phyloP scores from a whole-genome alignment of 2,329 filamentous ascomycete genomes.

The Daldinia eschscholtzii region DNA sequence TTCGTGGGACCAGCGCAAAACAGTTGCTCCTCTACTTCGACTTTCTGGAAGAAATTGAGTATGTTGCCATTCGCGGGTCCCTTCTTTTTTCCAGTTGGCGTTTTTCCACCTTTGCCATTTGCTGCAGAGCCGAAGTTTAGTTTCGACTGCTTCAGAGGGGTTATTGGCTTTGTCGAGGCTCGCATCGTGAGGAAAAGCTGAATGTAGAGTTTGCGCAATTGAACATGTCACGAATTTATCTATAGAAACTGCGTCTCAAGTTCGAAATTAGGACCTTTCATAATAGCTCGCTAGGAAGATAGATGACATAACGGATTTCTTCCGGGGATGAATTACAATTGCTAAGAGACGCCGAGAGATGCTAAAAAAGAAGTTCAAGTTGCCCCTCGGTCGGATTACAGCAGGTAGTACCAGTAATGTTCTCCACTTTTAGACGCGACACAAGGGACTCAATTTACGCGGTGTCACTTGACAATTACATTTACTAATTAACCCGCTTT shows the following conservation, averaged over 20 bases:
- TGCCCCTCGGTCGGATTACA: conserved; percentile 45
- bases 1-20: conserved; percentile 60
- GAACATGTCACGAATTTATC: conserved; percentile 13
- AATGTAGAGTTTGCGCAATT: conserved; percentile 9
- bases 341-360: not conserved
- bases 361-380: conserved; percentile 14
- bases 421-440: conserved; percentile 45
- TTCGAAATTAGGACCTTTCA: not conserved
- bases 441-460: conserved; percentile 38
- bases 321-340: not conserved
- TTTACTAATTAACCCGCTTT: conserved; percentile 1
- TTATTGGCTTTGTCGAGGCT: conserved; percentile 39
- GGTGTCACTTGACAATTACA: conserved; percentile 47
- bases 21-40: conserved; percentile 70
- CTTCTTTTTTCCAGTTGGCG: conserved; percentile 51
- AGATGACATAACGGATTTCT: not conserved
- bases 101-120: conserved; percentile 42
- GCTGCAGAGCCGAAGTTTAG: conserved; percentile 48
- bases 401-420: conserved; percentile 33
- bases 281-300: not conserved
- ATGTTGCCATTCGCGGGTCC: conserved; percentile 72
- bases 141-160: conserved; percentile 49
- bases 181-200: conserved; percentile 35
- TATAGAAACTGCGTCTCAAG: not conserved
- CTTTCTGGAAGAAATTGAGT: conserved; percentile 80